A percentile compares a stretch with the other conserved stretches of the same genome.
Conservation (phyloP, 2,329 filamentous ascomycete genomes). For the Lanzia echinophila region DNA sequence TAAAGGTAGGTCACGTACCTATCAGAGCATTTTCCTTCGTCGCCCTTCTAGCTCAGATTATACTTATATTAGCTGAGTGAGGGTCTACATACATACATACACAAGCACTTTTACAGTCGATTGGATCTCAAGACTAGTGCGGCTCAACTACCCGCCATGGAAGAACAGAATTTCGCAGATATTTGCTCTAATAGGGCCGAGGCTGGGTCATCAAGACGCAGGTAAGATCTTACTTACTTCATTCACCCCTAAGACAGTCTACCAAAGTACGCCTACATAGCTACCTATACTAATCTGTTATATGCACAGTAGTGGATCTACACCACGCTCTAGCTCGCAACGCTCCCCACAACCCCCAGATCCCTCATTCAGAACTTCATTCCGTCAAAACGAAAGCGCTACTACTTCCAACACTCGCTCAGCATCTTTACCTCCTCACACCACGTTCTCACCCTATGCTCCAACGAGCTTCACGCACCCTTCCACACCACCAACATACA, state of each 20-base stretch:
- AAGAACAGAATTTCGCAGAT: not conserved
- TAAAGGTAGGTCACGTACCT: not conserved
- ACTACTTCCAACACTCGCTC: not conserved
- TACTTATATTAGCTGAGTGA: not conserved
- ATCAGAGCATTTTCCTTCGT: not conserved
- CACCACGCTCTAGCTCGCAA: not conserved
- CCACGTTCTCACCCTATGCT: not conserved
- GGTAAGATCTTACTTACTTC: not conserved
- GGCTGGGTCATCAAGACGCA: not conserved
- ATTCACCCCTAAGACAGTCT: not conserved
- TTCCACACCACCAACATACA: not conserved
- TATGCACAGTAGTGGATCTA: not conserved
- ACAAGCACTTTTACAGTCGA: constrained; percentile 16
- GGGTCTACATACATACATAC: not conserved
- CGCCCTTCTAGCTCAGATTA: not conserved
- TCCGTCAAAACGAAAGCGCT: not conserved
- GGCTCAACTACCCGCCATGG: not conserved
- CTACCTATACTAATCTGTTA: not conserved
- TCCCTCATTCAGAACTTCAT: not conserved
- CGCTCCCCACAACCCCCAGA: not conserved
- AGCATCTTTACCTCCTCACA: not conserved
- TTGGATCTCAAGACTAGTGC: not conserved
- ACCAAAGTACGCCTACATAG: no score
- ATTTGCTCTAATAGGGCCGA: not conserved
- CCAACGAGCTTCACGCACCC: not conserved